Evolutionary conservation across 176 grass and related monocot species (phyloP).

Genomic region (Phyllostachys edulis): DNA sequence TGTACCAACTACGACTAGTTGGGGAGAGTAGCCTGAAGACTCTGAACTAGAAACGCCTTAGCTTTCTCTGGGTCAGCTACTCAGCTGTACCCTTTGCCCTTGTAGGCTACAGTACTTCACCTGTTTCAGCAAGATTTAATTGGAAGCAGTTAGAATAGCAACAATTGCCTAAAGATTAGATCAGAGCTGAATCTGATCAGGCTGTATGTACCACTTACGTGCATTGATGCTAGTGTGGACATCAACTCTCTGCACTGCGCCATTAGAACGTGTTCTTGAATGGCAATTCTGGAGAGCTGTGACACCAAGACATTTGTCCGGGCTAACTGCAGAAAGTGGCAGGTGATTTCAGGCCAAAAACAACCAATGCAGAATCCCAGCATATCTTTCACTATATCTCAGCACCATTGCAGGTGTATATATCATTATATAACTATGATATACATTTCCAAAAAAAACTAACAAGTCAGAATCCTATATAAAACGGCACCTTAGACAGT

Average conservation of each 20-base stretch:
- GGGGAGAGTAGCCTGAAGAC: neutral
- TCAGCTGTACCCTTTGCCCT: slow-evolving; percentile 51
- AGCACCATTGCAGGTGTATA: neutral
- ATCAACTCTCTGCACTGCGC: slow-evolving; percentile 56
- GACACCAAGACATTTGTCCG: slow-evolving; percentile 40
- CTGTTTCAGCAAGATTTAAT: slow-evolving; percentile 40
- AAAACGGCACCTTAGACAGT: slow-evolving; percentile 48
- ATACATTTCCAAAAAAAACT: neutral
- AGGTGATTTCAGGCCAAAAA: slow-evolving; percentile 8
- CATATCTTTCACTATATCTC: neutral
- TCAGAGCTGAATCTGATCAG: neutral
- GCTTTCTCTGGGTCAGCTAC: neutral
- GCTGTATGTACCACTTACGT: slow-evolving; percentile 46
- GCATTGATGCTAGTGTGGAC: slow-evolving; percentile 55
- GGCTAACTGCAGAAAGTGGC: slow-evolving; percentile 43
- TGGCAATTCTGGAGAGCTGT: slow-evolving; percentile 49
- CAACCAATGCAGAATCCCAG: slow-evolving; percentile 5
- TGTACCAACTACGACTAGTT: neutral
- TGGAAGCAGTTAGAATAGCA: neutral
- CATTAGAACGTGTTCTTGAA: slow-evolving; percentile 50
- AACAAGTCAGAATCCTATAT: neutral
- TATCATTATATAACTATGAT: neutral
- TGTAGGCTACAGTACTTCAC: slow-evolving; percentile 56
- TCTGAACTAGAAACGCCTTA: neutral
- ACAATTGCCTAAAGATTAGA: neutral